These are phyloP conservation scores for Penicillium soppii DNA, from an alignment of 495 filamentous ascomycete genomes.

Conservation along the genomic window DNA sequence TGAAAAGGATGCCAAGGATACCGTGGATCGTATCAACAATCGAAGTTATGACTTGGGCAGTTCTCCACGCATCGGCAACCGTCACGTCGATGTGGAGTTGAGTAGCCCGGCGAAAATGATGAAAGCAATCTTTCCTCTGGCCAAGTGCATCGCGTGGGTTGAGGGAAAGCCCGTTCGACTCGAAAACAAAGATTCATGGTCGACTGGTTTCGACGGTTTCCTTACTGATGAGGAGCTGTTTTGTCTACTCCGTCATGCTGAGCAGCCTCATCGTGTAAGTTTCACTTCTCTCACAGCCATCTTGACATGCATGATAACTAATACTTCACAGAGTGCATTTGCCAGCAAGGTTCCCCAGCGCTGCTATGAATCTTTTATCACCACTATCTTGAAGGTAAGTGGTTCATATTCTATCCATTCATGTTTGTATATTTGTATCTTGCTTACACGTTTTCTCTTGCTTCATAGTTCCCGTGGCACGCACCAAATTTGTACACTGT, in stretches of 20 bases:
- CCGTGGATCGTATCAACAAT: conserved; percentile 31
- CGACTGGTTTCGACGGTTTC: conserved; percentile 68
- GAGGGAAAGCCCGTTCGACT: conserved; percentile 45
- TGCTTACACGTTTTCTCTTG: conserved; percentile 4
- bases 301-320: background rate
- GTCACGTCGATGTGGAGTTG: conserved; percentile 61
- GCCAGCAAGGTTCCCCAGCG: conserved; percentile 65
- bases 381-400: conserved; percentile 66
- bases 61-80: conserved; percentile 58
- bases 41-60: conserved; percentile 47
- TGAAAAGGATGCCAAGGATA: conserved; percentile 50
- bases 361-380: conserved; percentile 73
- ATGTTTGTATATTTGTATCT: background rate
- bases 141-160: conserved; percentile 63
- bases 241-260: conserved; percentile 63
- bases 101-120: conserved; percentile 61
- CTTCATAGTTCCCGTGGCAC: conserved; percentile 65
- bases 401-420: background rate
- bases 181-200: conserved; percentile 49
- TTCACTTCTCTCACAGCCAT: background rate
- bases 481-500: conserved; percentile 61
- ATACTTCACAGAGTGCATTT: conserved; percentile 56
- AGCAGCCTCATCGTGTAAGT: conserved; percentile 65
- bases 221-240: conserved; percentile 70
- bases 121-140: conserved; percentile 65